Base-by-base conservation (phyloP, 176 grass and related monocot genomes). In the Oryza coarctata region DNA sequence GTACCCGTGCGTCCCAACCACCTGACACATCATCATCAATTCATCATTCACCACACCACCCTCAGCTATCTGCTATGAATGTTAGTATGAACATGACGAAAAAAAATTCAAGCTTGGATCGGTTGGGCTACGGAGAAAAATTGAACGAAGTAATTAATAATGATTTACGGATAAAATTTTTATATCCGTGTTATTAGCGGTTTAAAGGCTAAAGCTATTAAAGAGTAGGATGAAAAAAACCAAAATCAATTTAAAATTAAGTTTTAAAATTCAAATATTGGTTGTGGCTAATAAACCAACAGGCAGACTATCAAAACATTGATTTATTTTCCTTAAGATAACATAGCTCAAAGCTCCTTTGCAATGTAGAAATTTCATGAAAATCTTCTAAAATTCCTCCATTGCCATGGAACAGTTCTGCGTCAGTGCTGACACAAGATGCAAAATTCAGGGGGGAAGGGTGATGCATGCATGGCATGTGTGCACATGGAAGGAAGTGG, bases 1-100 rank as follows among this genome's bases (percentile, higher is more conserved):
- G 77, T 98, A 98, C 47, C 96, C 93, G 3, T 98, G 88, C 7
- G 96, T 98, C 35, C 96, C 96, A 10, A 95, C 96, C 6, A 84
- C 92, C 96, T 98, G 81, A 14, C 0, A 73, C 38, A 39, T n/a
- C n/a, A n/a, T n/a, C 1, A n/a, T 33, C 30, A 85, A n/a, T n/a
- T 11, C 38, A 74, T 23, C 33, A 63, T 27, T 7, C 33, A 55
- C n/a, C 67, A 86, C 33, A 55, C n/a, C 67, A 86, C n/a, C 5
- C 0, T 9, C 3, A 1, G 17, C 47, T n/a, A n/a, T 50, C 17
- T 72, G 58, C 67, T 18, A 63, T 36, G 2, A 15, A 14, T 45
- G 2, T 14, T 8, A 8, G 9, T 41, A 41, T 41, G 39, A n/a
- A 63, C 33, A 34, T 34, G 3, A n/a, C n/a, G n/a, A n/a, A n/a